Base-by-base conservation (phyloP, 2,329 filamentous ascomycete genomes). In the Tolypocladium ophioglossoides region DNA sequence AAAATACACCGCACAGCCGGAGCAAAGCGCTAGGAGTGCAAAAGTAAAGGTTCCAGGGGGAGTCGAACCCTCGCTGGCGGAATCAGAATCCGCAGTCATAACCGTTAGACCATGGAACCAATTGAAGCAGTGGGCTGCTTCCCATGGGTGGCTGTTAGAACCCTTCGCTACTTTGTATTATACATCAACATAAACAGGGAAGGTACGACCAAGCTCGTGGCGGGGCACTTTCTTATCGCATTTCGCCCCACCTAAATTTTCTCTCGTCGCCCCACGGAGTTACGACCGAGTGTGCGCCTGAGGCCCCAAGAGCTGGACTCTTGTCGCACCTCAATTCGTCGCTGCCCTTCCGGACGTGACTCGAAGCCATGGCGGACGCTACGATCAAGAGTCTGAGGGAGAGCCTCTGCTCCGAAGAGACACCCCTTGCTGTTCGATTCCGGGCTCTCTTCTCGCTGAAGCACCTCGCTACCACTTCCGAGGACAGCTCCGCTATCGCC, bases 371-470 rank as follows among this genome's bases (percentile, higher is more conserved):
- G 62, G 54, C 62, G 48, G 64, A 60, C 37, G 52, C 72, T 12
- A 84, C 82, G 48, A 78, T 90, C 61, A 64, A 75, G 54, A 74
- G 78, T 55, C 79, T 95, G 52, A 86, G 90, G 66, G 80, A 86
- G 65, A 87, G 86, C 56, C 83, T 99, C 56, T 85, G 80, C 63
- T 86, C 87, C 50, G 94, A 97, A 74, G 74, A 80, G 16, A 86
- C 88, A 58, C 84, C 91, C 48, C 87, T 99, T 53, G 87, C 91
- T 40, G 79, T 89, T 59, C 90, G 94, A 59, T 99, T 97, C 74
- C 90, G 94, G 64, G 92, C 94, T 46, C 87, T 99, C 63, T 99
- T 99, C 77, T 96, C 92, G 20, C 84, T 99, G 57, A 99, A 99
- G 76, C 89, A 97, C 70, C 77, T 97, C 57, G 92, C 94, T 50